These are phyloP conservation scores for Lentinus brumalis DNA, from an alignment of 768 basidiomycete genomes.

Conservation along the genomic window DNA sequence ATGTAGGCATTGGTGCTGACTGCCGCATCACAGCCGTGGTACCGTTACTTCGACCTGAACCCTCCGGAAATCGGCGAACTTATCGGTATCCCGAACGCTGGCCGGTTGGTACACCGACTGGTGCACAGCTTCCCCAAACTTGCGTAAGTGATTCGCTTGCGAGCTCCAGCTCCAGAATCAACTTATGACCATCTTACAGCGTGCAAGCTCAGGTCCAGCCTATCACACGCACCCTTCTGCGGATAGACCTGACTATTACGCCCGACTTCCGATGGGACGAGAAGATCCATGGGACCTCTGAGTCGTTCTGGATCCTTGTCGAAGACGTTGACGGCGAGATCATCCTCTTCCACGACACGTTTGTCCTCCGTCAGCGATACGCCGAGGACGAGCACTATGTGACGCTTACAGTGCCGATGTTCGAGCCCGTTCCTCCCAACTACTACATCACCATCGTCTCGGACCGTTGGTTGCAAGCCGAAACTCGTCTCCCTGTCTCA, in stretches of 20 bases:
- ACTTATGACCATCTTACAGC: not conserved
- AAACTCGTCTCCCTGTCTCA: slow-evolving; percentile 91
- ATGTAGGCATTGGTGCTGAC: not conserved
- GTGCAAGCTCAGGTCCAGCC: slow-evolving; percentile 85
- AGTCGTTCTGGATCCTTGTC: slow-evolving; percentile 91
- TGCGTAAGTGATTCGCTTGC: slow-evolving; percentile 52
- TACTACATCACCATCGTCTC: slow-evolving; percentile 96
- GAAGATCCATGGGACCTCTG: slow-evolving; percentile 84
- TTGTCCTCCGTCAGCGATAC: slow-evolving; percentile 89
- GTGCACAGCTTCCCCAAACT: slow-evolving; percentile 97
- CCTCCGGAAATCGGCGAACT: slow-evolving; percentile 95
- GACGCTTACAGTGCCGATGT: slow-evolving; percentile 94
- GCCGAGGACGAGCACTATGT: slow-evolving; percentile 94
- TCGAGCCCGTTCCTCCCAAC: slow-evolving; percentile 96
- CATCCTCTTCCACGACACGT: slow-evolving; percentile 92
- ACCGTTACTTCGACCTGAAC: slow-evolving; percentile 92
- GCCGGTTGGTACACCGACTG: slow-evolving; percentile 85
- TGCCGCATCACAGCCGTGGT: slow-evolving; percentile 73
- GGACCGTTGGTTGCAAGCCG: slow-evolving; percentile 94
- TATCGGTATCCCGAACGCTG: slow-evolving; percentile 91
- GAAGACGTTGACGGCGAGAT: slow-evolving; percentile 98
- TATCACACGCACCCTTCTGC: slow-evolving; percentile 89
- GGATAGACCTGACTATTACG: slow-evolving; percentile 89
- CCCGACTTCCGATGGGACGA: slow-evolving; percentile 99
- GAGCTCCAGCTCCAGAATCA: not conserved